These are phyloP conservation scores for Fusarium penzigii DNA, from an alignment of 2,329 filamentous ascomycete species.

Conservation along the genomic window DNA sequence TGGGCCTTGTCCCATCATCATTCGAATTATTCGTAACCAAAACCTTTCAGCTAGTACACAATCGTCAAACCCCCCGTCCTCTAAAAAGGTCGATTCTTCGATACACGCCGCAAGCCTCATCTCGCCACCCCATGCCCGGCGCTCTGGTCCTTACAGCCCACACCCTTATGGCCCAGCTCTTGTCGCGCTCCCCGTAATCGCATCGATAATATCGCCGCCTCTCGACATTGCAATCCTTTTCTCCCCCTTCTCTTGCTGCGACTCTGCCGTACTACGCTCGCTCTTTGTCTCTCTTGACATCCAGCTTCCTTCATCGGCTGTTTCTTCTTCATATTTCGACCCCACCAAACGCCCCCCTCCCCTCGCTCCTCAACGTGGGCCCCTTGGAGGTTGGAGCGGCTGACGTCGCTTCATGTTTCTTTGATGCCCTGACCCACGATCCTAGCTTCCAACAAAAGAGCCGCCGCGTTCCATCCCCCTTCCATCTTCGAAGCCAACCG, in stretches of 20 bases:
- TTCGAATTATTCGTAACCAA: neutral
- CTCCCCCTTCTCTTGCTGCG: conserved; percentile 8
- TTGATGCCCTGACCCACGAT: conserved; percentile 26
- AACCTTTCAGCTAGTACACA: neutral
- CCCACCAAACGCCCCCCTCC: conserved; percentile 4
- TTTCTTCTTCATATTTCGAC: neutral
- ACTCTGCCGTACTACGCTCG: too few relatives aligned
- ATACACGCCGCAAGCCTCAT: conserved; percentile 20
- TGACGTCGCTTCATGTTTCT: conserved; percentile 20
- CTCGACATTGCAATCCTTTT: neutral
- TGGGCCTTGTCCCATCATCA: neutral
- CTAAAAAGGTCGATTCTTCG: conserved; percentile 15
- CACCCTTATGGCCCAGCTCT: conserved; percentile 4
- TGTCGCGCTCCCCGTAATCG: neutral
- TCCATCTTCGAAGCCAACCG: conserved; percentile 27
- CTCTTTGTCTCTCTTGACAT: too few relatives aligned
- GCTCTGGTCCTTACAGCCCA: conserved; percentile 18
- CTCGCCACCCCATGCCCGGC: conserved; percentile 25
- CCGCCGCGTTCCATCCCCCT: conserved; percentile 30
- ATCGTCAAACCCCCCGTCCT: neutral
- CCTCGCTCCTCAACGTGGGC: conserved; percentile 18
- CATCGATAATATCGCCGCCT: neutral
- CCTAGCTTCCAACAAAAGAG: conserved; percentile 32
- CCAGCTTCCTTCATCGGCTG: conserved; percentile 4
- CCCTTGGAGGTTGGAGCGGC: conserved; percentile 22